Conservation (phyloP, 345 rosid genomes). For the Heritiera littoralis region DNA sequence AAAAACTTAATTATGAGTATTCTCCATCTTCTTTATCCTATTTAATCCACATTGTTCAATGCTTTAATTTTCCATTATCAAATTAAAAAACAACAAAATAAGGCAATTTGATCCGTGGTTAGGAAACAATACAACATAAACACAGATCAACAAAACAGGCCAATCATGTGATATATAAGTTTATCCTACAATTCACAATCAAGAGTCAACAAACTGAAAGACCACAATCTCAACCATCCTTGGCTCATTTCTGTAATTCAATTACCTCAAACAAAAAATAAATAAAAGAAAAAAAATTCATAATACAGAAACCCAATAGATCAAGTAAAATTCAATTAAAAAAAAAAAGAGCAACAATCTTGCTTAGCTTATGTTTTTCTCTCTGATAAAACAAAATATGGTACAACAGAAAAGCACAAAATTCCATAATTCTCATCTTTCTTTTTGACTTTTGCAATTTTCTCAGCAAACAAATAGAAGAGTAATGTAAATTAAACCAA, state of each 20-base stretch:
- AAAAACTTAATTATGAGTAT: not conserved
- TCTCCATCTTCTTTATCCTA: not conserved
- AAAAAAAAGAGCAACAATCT: not conserved
- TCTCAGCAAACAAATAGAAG: constrained; percentile 14
- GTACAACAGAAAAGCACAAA: not conserved
- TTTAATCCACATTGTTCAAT: not conserved
- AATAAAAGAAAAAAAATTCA: not conserved
- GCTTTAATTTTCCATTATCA: not conserved
- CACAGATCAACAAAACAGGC: constrained; percentile 5
- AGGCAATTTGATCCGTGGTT: constrained; percentile 6
- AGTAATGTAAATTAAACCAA: not conserved
- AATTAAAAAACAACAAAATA: not conserved
- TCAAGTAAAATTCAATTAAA: not conserved
- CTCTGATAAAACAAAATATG: not conserved
- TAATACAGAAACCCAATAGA: constrained; percentile 9
- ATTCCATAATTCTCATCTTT: constrained; percentile 11
- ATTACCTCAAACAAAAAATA: not conserved
- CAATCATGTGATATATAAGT: constrained; percentile 5
- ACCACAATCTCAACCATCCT: not conserved
- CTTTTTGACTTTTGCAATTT: not conserved
- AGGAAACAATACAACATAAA: not conserved
- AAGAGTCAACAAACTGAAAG: not conserved
- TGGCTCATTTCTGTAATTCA: not conserved
- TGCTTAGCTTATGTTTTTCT: not conserved
- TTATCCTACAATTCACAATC: not conserved